Conservation (phyloP, 371 early-diverging fungal species). For the Rhizopus stolonifer region DNA sequence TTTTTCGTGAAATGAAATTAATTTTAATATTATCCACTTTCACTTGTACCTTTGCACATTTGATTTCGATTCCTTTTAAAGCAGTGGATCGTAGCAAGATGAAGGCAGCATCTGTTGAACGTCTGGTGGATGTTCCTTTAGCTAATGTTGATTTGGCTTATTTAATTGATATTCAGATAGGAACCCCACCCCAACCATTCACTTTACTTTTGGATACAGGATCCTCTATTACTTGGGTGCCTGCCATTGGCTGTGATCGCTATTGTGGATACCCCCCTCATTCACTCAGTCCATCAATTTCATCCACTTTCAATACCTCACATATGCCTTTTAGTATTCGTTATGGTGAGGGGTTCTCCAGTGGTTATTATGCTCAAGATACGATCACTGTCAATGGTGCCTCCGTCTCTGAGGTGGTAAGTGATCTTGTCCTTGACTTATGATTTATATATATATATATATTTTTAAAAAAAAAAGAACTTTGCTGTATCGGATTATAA, state of each 20-base stretch:
- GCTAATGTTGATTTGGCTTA: constrained; percentile 40
- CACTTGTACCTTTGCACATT: not conserved
- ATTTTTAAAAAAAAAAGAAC: constrained; percentile 12
- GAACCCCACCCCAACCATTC: constrained; percentile 45
- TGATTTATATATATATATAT: not conserved
- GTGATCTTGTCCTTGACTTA: not conserved
- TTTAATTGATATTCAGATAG: constrained; percentile 39
- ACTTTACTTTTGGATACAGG: constrained; percentile 48
- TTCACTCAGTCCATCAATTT: constrained; percentile 17
- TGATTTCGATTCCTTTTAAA: constrained; percentile 21
- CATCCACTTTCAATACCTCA: constrained; percentile 20
- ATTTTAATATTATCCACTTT: constrained; percentile 7
- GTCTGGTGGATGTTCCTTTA: constrained; percentile 14
- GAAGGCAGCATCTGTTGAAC: constrained; percentile 1
- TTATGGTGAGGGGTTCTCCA: constrained; percentile 44
- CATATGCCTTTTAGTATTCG: constrained; percentile 31
- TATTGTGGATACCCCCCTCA: constrained; percentile 41
- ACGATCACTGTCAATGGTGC: constrained; percentile 30
- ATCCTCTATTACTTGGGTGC: constrained; percentile 49
- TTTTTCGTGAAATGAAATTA: not conserved
- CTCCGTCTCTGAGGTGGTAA: constrained; percentile 29
- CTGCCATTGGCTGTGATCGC: constrained; percentile 29
- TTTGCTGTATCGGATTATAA: constrained; percentile 44
- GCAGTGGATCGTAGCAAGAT: constrained; percentile 18
- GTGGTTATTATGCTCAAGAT: constrained; percentile 42